Evolutionary conservation across 495 filamentous ascomycete genomes (phyloP).

Genomic region (Aspergillus avenaceus): DNA sequence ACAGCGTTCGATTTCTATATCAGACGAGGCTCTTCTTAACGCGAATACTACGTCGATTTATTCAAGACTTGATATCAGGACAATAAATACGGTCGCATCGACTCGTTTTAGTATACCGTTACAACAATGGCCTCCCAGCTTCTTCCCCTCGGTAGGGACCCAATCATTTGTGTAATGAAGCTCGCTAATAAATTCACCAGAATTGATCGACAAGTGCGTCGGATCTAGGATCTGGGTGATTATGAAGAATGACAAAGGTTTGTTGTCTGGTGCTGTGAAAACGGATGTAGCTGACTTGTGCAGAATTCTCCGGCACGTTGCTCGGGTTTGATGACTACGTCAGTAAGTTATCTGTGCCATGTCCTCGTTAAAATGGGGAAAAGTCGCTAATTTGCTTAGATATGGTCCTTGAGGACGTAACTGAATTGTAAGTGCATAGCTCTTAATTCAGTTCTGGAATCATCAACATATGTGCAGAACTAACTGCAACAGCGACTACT

Average conservation of each 20-base stretch:
- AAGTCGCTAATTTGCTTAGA: slow-evolving; percentile 49
- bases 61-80: too few species aligned
- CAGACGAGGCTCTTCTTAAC: not conserved
- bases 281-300: slow-evolving; percentile 14
- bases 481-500: slow-evolving; percentile 72
- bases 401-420: slow-evolving; percentile 97
- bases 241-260: slow-evolving; percentile 98
- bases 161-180: not conserved
- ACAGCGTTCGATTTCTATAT: slow-evolving; percentile 22
- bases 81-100: not conserved
- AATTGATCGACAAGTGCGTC: slow-evolving; percentile 98
- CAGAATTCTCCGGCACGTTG: slow-evolving; percentile 91
- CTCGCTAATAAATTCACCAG: slow-evolving; percentile 43
- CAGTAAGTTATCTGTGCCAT: slow-evolving; percentile 62
- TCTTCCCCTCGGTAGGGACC: slow-evolving; percentile 62
- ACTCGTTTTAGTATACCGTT: not conserved
- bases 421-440: slow-evolving; percentile 73
- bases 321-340: slow-evolving; percentile 98
- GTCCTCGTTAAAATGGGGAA: not conserved
- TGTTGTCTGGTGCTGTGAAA: not conserved
- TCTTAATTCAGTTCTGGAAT: not conserved
- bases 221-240: slow-evolving; percentile 97
- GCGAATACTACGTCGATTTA: too few species aligned
- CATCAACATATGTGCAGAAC: not conserved
- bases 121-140: slow-evolving; percentile 71